A percentile compares a stretch with the other conserved stretches of the same genome.
Conservation (phyloP, 495 filamentous ascomycete species). For the Penicillium lividum region DNA sequence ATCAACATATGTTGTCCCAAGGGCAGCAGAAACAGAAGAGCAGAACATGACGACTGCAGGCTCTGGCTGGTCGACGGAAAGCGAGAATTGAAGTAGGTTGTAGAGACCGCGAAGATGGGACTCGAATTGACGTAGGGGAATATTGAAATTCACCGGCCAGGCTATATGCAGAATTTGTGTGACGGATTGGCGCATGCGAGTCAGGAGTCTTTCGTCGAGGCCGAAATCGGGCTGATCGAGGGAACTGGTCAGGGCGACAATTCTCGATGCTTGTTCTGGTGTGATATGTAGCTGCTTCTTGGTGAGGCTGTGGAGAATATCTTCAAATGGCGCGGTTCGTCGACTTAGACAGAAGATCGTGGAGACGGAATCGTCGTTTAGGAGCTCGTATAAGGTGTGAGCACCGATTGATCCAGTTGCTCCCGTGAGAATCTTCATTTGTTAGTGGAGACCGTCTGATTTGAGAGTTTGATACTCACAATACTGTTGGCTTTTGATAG, state of each 20-base stretch:
- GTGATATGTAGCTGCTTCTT: constrained; percentile 33
- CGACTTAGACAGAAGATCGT: constrained; percentile 58
- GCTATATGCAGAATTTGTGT: constrained; percentile 57
- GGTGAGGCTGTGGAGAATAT: constrained; percentile 34
- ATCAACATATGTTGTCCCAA: constrained; percentile 27
- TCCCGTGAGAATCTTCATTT: constrained; percentile 56
- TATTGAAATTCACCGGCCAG: constrained; percentile 61
- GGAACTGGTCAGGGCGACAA: constrained; percentile 40
- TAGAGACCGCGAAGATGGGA: constrained; percentile 52
- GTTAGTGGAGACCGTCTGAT: constrained; percentile 7
- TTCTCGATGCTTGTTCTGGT: constrained; percentile 32
- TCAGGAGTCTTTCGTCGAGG: constrained; percentile 32
- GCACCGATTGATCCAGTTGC: constrained; percentile 61
- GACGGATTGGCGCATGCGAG: constrained; percentile 40
- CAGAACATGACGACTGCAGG: constrained; percentile 54
- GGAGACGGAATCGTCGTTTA: constrained; percentile 42
- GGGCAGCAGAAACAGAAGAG: constrained; percentile 53
- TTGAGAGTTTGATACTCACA: constrained; percentile 29
- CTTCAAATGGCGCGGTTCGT: constrained; percentile 25
- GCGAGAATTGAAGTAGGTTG: constrained; percentile 56
- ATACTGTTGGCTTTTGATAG: constrained; percentile 34
- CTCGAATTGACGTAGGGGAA: constrained; percentile 38
- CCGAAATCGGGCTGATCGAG: constrained; percentile 46
- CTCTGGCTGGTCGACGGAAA: constrained; percentile 38
- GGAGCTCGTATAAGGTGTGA: constrained; percentile 51